phyloP scores from a whole-genome alignment of 495 filamentous ascomycete genomes.

The Aspergillus nanangensis region DNA sequence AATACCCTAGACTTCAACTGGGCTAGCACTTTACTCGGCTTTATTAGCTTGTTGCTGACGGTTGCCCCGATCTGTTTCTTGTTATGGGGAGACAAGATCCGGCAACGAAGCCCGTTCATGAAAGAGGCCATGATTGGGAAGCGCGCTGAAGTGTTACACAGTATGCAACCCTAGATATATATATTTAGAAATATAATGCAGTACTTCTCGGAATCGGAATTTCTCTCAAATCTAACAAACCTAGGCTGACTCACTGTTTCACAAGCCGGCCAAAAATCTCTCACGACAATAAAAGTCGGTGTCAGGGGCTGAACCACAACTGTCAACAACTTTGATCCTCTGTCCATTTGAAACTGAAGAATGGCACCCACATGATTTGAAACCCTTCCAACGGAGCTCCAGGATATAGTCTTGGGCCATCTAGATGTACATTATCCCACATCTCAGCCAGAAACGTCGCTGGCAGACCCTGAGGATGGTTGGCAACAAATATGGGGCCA shows the following conservation, averaged over 20 bases:
- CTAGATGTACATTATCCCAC: background rate
- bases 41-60: slow-evolving; percentile 9
- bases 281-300: too few relatives aligned
- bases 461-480: background rate
- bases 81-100: slow-evolving; percentile 3
- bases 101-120: slow-evolving; percentile 7
- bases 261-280: too few relatives aligned
- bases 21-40: slow-evolving; percentile 30
- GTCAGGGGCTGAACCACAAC: background rate
- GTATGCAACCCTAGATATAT: too few relatives aligned
- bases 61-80: background rate
- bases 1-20: slow-evolving; percentile 26
- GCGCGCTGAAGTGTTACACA: too few relatives aligned
- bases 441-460: background rate
- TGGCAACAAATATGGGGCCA: background rate
- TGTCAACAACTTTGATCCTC: background rate
- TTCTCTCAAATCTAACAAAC: too few relatives aligned
- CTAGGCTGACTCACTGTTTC: too few relatives aligned
- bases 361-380: background rate
- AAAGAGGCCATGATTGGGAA: slow-evolving; percentile 1
- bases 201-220: too few relatives aligned
- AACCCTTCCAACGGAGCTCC: background rate
- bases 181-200: too few relatives aligned
- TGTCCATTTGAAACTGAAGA: background rate
- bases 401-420: background rate